Base-by-base conservation (phyloP, 2,329 filamentous ascomycete species). In the Sporothrix sp. region DNA sequence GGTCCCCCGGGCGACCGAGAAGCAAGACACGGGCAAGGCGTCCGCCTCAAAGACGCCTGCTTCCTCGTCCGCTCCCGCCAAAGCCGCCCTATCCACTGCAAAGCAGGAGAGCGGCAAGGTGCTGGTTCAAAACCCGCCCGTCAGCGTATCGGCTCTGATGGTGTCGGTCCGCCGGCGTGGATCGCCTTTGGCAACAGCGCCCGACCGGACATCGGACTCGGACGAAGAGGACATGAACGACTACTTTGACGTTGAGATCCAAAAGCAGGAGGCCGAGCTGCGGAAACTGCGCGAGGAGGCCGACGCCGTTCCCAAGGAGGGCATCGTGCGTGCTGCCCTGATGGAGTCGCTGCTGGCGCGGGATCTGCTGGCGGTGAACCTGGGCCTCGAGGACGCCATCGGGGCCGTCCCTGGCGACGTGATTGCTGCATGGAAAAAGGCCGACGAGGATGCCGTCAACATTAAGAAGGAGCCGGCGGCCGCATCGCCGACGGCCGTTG, bases 211-310 rank as follows among this genome's bases (percentile, higher is more conserved):
- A 2, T 78, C 75, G 0, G 76, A 79, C 49, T 73, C 71, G 56
- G 72, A 80, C 38, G 77, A 81, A 51, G 77, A 79, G 43, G 73
- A 77, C 39, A 74, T 80, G 66, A 75, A 71, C 16, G 74, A 77
- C 47, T 75, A 75, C 52, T 78, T 81, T 48, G 69, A 73, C 48
- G 66, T 67, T 48, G 67, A 78, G 56, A 78, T 80, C 33, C 61
- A 66, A 37, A 74, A 78, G 58, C 69, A 71, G 2, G 71, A 79
- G 53, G 64, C 64, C 0, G 69, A 76, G 49, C 58, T 81, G 27
- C 68, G 68, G 52, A 72, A 70, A 45, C 61, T 79, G 7, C 67
- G 72, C 50, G 61, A 59, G 3, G 58, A 67, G 51, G 58, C 66
- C 53, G 58, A 70, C 52, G 54, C 61, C 54, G 51, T 73, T 53